Evolutionary conservation across 129 eudicot species (phyloP), one percentile per base, ranked within the genome.

Genomic region (Chrysanthemum makinoi): DNA sequence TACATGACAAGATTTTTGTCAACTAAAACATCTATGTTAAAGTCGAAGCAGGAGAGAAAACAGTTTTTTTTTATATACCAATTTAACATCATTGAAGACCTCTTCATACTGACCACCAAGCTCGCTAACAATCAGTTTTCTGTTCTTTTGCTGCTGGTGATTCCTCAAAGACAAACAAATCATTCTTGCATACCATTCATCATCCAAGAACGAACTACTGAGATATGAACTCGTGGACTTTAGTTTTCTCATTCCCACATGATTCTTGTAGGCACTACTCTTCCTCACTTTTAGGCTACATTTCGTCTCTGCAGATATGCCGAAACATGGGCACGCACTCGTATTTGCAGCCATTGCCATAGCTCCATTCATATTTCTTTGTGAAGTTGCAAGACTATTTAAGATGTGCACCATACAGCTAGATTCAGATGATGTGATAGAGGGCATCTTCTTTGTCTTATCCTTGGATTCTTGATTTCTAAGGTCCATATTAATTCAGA

Each of bases 101-200:
- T 81, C 89, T 70, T 84, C 89, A 1, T 81, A 84, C 54, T 84
- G 89, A 55, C 85, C 89, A 13, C 85, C 89, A 75, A 84, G 76
- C 66, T 84, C 83, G 47, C 49, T 73, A 63, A 75, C 86, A 68
- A 81, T 65, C 11, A 3, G 0, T 71, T 65, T 78, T 9, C 48
- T 66, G 24, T 75, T 9, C 11, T 65, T 75, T 46, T n/a, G 74
- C 77, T 14, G 83, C 20, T 57, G 70, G n/a, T 17, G 75, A 51
- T 65, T 80, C 33, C 61, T 68, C 62, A 54, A 69, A 35, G 68
- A 9, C n/a, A 33, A 63, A 63, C 15, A 16, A 1, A n/a, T 0
- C 8, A 63, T 8, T 51, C 71, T 74, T 49, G 75, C 75, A 76
- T 74, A 74, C 83, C 80, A 72, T 54, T 68, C 48, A 73, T 66